Evolutionary conservation across 164 flowering plant species (phyloP).

Genomic region (Kingdonia uniflora): DNA sequence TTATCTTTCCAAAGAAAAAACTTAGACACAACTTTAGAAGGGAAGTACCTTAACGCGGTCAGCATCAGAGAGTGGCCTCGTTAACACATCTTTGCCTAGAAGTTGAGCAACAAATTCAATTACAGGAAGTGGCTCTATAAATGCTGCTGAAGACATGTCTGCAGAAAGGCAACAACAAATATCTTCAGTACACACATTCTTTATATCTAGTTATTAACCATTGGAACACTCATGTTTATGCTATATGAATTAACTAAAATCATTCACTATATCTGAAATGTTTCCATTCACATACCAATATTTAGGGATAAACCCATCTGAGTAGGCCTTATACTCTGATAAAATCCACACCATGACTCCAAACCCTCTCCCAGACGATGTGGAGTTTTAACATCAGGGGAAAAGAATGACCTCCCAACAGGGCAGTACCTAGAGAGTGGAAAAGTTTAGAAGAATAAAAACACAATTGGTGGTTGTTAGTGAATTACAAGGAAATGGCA

Average conservation of each 20-base stretch:
- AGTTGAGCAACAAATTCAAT: conserved; percentile 71
- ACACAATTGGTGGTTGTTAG: not conserved
- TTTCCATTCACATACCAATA: conserved; percentile 53
- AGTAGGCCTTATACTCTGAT: conserved; percentile 93
- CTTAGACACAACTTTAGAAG: not conserved
- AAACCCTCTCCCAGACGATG: conserved; percentile 84
- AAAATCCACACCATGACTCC: conserved; percentile 92
- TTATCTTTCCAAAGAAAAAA: too few relatives aligned
- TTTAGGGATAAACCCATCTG: conserved; percentile 94
- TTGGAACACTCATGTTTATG: not conserved
- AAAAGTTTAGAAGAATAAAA: too few relatives aligned
- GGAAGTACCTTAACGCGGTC: conserved; percentile 52
- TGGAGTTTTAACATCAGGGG: conserved; percentile 61
- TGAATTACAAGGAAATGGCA: not conserved
- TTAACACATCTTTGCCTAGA: conserved; percentile 48
- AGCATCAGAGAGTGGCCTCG: conserved; percentile 57
- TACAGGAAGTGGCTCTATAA: conserved; percentile 75
- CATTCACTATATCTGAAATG: too few relatives aligned
- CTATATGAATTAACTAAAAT: too few relatives aligned
- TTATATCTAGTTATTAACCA: not conserved
- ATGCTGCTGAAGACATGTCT: conserved; percentile 80
- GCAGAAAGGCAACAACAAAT: conserved; percentile 1
- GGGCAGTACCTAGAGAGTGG: conserved; percentile 43
- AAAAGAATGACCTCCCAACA: conserved; percentile 79
- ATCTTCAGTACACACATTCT: too few relatives aligned